Evolutionary conservation across 108 stramenopile genomes (phyloP).

Genomic region (Cyclotella cryptica): DNA sequence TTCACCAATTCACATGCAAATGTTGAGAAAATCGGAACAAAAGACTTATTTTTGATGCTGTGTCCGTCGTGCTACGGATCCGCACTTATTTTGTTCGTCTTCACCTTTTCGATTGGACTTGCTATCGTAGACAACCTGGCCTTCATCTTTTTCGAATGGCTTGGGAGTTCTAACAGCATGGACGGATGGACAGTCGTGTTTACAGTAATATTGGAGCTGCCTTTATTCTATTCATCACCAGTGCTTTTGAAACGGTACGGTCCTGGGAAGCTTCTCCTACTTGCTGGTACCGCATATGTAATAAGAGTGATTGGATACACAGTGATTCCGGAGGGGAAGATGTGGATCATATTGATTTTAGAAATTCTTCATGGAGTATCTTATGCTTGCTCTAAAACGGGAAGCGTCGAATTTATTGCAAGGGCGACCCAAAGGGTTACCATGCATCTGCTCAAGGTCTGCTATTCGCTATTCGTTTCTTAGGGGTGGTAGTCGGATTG

Average conservation of each 20-base stretch:
- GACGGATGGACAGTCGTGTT: slow-evolving; percentile 64
- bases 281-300: slow-evolving; percentile 60
- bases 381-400: slow-evolving; percentile 59
- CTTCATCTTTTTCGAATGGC: slow-evolving; percentile 68
- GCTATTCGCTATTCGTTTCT: slow-evolving; percentile 47
- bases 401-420: slow-evolving; percentile 57
- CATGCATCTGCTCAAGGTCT: slow-evolving; percentile 70
- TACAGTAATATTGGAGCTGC: slow-evolving; percentile 73
- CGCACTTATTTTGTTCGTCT: slow-evolving; percentile 37
- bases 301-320: slow-evolving; percentile 70
- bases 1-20: slow-evolving; percentile 3
- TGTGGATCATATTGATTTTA: slow-evolving; percentile 55
- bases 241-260: slow-evolving; percentile 51
- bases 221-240: slow-evolving; percentile 67
- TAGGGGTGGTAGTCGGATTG: slow-evolving; percentile 62
- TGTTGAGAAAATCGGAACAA: slow-evolving; percentile 2
- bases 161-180: slow-evolving; percentile 59
- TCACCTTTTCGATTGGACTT: slow-evolving; percentile 58
- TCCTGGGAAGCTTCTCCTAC: slow-evolving; percentile 44
- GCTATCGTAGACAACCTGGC: slow-evolving; percentile 62
- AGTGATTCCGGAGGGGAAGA: slow-evolving; percentile 51
- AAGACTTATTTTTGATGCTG: slow-evolving; percentile 26
- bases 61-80: slow-evolving; percentile 35
- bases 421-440: slow-evolving; percentile 54
- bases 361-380: slow-evolving; percentile 80